Evolutionary conservation across 2,329 filamentous ascomycete genomes (phyloP).

Genomic region (Monosporascus cannonballus): DNA sequence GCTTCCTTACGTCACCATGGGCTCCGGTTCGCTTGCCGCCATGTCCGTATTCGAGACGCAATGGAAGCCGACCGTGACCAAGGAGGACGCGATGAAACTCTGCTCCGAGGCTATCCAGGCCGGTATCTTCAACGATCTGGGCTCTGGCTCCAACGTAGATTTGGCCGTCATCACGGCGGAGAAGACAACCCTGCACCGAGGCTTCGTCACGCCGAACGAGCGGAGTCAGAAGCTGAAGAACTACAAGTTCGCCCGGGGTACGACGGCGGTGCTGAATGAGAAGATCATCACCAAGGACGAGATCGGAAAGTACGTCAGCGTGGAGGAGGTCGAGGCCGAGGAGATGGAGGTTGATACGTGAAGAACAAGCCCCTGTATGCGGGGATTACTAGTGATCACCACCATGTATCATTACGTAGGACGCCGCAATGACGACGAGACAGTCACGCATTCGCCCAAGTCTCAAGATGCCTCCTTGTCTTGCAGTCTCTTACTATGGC

Average conservation of each 20-base stretch:
- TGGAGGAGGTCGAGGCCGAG: conserved; percentile 75
- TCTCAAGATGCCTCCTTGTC: not conserved
- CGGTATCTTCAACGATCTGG: conserved; percentile 98
- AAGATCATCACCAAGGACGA: conserved; percentile 94
- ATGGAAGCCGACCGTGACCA: conserved; percentile 75
- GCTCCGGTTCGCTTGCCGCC: conserved; percentile 87
- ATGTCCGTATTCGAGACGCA: conserved; percentile 98
- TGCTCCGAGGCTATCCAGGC: conserved; percentile 76
- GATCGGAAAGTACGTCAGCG: conserved; percentile 86
- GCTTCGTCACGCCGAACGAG: conserved; percentile 90
- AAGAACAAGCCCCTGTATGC: conserved; percentile 3
- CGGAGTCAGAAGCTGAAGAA: conserved; percentile 86
- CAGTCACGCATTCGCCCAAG: not conserved
- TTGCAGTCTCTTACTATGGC: not conserved
- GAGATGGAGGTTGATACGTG: conserved; percentile 64
- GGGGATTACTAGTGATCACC: not conserved
- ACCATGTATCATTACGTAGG: not conserved
- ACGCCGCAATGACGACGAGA: not conserved
- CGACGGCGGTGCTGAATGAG: conserved; percentile 93
- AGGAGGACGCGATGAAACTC: conserved; percentile 64
- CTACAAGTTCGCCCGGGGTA: conserved; percentile 84
- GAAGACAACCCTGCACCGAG: conserved; percentile 89
- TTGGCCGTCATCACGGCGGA: conserved; percentile 92
- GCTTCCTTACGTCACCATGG: conserved; percentile 99
- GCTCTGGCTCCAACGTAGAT: conserved; percentile 95